Conservation (phyloP, 495 filamentous ascomycete species). For the Venustampulla echinocandica region DNA sequence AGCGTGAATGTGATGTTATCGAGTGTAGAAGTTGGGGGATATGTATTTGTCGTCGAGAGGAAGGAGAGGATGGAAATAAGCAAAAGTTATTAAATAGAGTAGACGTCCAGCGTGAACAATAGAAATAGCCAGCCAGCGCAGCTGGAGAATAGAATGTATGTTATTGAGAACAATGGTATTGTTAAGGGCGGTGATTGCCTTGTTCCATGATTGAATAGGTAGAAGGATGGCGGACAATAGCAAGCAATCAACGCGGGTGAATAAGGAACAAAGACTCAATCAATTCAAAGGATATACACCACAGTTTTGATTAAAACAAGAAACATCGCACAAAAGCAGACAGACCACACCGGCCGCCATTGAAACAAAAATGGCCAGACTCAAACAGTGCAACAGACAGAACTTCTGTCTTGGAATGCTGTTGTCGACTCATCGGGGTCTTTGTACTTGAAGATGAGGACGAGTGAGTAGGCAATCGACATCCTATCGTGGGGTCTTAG, state of each 20-base stretch:
- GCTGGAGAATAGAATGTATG: not conserved
- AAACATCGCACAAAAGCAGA: conserved; percentile 3
- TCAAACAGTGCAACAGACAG: conserved; percentile 5
- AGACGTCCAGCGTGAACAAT: conserved; percentile 19
- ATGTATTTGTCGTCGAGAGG: not conserved
- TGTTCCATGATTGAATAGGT: conserved; percentile 12
- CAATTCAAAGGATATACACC: conserved; percentile 4
- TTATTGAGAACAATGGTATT: conserved; percentile 4
- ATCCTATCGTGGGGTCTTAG: conserved; percentile 16
- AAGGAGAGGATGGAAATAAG: not conserved
- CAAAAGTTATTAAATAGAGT: conserved; percentile 11
- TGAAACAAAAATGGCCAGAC: conserved; percentile 18
- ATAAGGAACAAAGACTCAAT: conserved; percentile 4
- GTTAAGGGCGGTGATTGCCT: conserved; percentile 1
- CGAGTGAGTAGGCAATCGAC: conserved; percentile 8
- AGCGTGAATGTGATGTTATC: not conserved
- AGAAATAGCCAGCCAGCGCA: conserved; percentile 5
- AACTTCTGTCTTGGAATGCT: not conserved
- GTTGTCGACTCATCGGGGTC: not conserved
- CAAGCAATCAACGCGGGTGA: conserved; percentile 7
- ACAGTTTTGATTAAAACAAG: conserved; percentile 2
- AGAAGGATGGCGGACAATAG: conserved; percentile 7
- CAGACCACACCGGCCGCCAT: conserved; percentile 1
- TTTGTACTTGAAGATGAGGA: not conserved
- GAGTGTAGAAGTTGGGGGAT: not conserved